Percentiles rank a stretch among this genome's conserved stretches.
These are phyloP conservation scores for Vanderwaltozyma yarrowii DNA, from an alignment of 805 yeast genomes.

Conservation along the genomic window DNA sequence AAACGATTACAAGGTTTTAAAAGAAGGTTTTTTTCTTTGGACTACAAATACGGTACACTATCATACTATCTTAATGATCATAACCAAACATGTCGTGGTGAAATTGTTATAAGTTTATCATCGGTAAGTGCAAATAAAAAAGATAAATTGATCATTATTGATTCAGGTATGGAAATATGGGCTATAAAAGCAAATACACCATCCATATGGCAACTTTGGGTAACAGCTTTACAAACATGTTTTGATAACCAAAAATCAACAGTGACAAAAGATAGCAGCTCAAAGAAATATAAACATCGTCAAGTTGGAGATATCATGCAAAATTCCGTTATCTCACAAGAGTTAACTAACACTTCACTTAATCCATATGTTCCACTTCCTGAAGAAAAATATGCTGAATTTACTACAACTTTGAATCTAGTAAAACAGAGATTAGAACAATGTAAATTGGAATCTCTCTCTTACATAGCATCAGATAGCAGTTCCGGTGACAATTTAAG, in stretches of 20 bases:
- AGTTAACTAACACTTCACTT: too few species aligned
- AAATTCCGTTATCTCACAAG: too few species aligned
- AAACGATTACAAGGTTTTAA: slow-evolving; percentile 80
- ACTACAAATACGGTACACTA: slow-evolving; percentile 70
- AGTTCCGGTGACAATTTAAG: not conserved
- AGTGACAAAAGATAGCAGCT: not conserved
- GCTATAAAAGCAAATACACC: slow-evolving; percentile 57
- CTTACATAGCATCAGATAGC: slow-evolving; percentile 7
- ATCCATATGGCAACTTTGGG: slow-evolving; percentile 73
- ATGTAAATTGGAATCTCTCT: slow-evolving; percentile 20
- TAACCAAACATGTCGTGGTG: slow-evolving; percentile 68
- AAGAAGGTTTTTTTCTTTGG: slow-evolving; percentile 74
- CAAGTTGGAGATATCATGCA: not conserved
- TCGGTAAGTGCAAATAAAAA: slow-evolving; percentile 71
- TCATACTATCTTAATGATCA: slow-evolving; percentile 69
- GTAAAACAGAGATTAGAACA: slow-evolving; percentile 22
- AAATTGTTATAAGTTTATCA: slow-evolving; percentile 76
- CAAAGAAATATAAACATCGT: not conserved
- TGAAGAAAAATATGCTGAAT: slow-evolving; percentile 12
- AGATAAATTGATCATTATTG: slow-evolving; percentile 63
- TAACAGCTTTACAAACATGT: slow-evolving; percentile 54
- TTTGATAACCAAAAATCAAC: slow-evolving; percentile 9
- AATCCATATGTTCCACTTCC: slow-evolving; percentile 11
- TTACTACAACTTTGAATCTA: slow-evolving; percentile 11
- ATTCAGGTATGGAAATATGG: slow-evolving; percentile 96